Conservation (phyloP, 2,329 filamentous ascomycete genomes). For the Hypoxylon sp. region DNA sequence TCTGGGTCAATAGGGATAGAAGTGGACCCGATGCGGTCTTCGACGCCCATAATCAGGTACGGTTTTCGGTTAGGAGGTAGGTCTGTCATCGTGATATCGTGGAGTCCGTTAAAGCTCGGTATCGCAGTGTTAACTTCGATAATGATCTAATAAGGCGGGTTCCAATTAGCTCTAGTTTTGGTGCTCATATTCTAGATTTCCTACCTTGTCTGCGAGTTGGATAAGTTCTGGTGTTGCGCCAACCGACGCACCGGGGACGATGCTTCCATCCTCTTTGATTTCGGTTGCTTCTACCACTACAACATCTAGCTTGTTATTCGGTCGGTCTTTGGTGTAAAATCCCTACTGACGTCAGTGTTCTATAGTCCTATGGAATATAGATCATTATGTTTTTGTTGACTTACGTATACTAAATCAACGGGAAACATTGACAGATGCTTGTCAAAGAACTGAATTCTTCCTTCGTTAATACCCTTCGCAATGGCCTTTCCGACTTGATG, state of each 20-base stretch:
- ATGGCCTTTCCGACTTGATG: constrained; percentile 94
- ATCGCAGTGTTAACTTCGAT: constrained; percentile 91
- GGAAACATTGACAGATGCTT: constrained; percentile 96
- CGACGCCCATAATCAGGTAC: constrained; percentile 83
- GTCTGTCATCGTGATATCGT: constrained; percentile 92
- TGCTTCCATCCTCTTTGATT: constrained; percentile 88
- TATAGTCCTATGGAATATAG: background rate
- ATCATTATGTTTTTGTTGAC: constrained; percentile 29
- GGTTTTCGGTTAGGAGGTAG: constrained; percentile 83
- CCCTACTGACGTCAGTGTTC: constrained; percentile 56
- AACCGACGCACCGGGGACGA: constrained; percentile 86
- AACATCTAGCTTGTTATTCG: constrained; percentile 79
- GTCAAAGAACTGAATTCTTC: constrained; percentile 90
- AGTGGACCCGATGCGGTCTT: constrained; percentile 84
- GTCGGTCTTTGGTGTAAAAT: constrained; percentile 83
- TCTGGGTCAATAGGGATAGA: constrained; percentile 86
- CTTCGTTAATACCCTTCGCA: constrained; percentile 88
- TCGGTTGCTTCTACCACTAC: constrained; percentile 86
- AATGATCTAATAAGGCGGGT: constrained; percentile 65
- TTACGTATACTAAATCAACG: constrained; percentile 80
- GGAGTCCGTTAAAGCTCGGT: constrained; percentile 85
- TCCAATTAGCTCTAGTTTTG: constrained; percentile 1
- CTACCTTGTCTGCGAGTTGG: constrained; percentile 86
- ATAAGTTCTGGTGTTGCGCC: constrained; percentile 86
- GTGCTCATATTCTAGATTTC: background rate